Conservation (phyloP, 2,329 filamentous ascomycete genomes). For the Balansia obtecta region DNA sequence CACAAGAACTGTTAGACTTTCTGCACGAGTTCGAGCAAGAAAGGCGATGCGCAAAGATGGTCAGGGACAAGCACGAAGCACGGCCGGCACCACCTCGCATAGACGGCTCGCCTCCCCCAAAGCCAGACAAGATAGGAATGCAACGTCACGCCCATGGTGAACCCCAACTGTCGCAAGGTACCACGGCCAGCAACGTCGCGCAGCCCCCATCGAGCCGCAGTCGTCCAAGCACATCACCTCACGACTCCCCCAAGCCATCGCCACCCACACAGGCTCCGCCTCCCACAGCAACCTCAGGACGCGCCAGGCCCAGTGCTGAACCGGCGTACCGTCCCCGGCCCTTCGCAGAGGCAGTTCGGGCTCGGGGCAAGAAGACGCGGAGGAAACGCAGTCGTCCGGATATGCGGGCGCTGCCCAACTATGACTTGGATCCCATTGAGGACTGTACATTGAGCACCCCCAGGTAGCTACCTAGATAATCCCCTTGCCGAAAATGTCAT, state of each 20-base stretch:
- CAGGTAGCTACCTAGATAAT: neutral
- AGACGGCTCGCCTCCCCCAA: neutral
- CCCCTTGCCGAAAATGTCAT: no score
- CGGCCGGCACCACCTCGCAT: neutral
- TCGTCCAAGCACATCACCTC: conserved; percentile 1
- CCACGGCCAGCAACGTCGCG: neutral
- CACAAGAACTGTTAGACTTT: conserved; percentile 6
- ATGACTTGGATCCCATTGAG: conserved; percentile 20
- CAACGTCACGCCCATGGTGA: neutral
- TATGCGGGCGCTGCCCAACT: conserved; percentile 20
- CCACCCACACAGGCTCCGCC: neutral
- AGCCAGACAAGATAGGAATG: neutral
- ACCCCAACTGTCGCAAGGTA: neutral
- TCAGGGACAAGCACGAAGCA: neutral
- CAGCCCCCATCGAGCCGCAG: conserved; percentile 5
- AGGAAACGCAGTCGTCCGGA: conserved; percentile 18
- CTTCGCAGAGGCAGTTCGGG: conserved; percentile 17
- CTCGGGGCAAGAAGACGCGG: conserved; percentile 7
- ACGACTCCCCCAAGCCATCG: neutral
- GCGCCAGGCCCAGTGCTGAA: neutral
- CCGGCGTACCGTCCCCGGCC: conserved; percentile 3
- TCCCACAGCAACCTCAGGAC: neutral
- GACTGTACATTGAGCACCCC: neutral
- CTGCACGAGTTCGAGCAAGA: conserved; percentile 3
- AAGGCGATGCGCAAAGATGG: neutral